A percentile compares a stretch with the other conserved stretches of the same genome.
phyloP scores from a whole-genome alignment of 2,329 filamentous ascomycete genomes.

The Cordyceps javanica region DNA sequence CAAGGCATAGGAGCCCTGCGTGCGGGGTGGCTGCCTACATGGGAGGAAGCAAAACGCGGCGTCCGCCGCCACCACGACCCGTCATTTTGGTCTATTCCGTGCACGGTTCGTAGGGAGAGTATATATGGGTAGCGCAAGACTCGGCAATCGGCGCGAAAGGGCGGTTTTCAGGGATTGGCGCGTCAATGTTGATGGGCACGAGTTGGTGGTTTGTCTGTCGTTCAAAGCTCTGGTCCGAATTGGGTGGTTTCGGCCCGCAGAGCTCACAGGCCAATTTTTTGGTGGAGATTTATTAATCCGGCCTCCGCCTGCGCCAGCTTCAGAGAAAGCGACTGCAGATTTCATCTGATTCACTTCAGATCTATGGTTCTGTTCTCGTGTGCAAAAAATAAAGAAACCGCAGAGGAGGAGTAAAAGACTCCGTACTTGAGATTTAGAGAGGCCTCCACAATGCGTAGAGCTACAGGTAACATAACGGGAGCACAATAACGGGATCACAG shows the following conservation, averaged over 20 bases:
- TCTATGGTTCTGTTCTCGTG: too few species aligned
- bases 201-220: background rate
- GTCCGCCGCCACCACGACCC: conserved; percentile 53
- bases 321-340: too few species aligned
- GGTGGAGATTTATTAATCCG: conserved; percentile 15
- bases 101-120: background rate
- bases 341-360: too few species aligned
- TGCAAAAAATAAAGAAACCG: too few species aligned
- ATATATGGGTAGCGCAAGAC: background rate
- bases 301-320: background rate
- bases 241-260: background rate
- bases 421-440: too few species aligned
- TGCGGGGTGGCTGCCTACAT: conserved; percentile 33
- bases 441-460: too few species aligned
- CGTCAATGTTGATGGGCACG: conserved; percentile 1
- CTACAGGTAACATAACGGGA: too few species aligned
- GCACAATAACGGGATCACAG: too few species aligned
- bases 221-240: background rate
- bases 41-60: conserved; percentile 54
- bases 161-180: background rate
- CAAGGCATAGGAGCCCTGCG: background rate
- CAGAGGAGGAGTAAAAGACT: too few species aligned
- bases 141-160: background rate
- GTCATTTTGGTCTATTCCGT: conserved; percentile 39
- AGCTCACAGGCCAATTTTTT: conserved; percentile 7